phyloP scores from a whole-genome alignment of 257 asterid genomes.

The Scutellaria baicalensis region DNA sequence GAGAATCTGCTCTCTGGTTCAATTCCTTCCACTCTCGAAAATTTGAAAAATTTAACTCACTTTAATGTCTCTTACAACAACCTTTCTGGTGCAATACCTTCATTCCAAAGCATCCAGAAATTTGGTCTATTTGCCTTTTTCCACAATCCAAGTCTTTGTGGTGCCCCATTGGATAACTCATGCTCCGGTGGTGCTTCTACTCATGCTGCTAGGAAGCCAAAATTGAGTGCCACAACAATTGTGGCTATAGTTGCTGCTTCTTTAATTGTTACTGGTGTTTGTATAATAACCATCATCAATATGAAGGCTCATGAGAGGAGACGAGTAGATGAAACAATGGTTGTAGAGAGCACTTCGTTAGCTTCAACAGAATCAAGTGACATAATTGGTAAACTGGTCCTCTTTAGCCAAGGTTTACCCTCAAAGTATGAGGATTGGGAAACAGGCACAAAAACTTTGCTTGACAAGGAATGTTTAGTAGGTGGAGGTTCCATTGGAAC shows the following conservation, averaged over 20 bases:
- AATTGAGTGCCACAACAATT: constrained; percentile 61
- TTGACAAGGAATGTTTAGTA: constrained; percentile 72
- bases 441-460: constrained; percentile 85
- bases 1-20: constrained; percentile 51
- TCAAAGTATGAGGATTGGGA: constrained; percentile 97
- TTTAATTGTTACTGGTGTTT: constrained; percentile 58
- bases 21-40: constrained; percentile 50
- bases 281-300: constrained; percentile 63
- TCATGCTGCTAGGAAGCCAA: constrained; percentile 38
- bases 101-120: constrained; percentile 37
- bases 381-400: constrained; percentile 81
- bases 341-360: constrained; percentile 66
- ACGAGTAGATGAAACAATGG: constrained; percentile 41
- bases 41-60: constrained; percentile 44
- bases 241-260: constrained; percentile 85
- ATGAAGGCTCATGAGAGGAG: constrained; percentile 52
- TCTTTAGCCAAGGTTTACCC: constrained; percentile 74
- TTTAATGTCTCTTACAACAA: constrained; percentile 83
- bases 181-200: constrained; percentile 28
- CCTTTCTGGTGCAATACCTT: constrained; percentile 76
- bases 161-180: constrained; percentile 45
- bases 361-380: constrained; percentile 74
- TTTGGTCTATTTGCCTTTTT: constrained; percentile 70
- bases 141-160: constrained; percentile 71
- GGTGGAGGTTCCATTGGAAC: constrained; percentile 94